Base-by-base conservation (phyloP, 2,329 filamentous ascomycete species). In the Mariannaea elegans region DNA sequence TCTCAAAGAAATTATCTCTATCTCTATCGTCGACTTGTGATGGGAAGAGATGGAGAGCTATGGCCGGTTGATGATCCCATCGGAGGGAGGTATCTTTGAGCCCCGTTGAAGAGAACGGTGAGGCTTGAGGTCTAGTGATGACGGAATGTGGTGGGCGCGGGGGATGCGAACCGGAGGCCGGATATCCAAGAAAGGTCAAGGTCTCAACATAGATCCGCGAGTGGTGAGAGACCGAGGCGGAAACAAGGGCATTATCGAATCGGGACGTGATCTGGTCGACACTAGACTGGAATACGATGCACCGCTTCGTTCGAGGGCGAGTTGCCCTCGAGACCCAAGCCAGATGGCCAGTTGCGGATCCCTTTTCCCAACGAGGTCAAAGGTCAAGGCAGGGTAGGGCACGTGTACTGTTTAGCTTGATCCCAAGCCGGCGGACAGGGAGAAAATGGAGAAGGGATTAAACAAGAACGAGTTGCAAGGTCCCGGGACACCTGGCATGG, bases 351-450 rank as follows among this genome's bases (percentile, higher is more conserved):
- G 39, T 47, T 44, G 47, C 46, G 44, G 54, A 57, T 46, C 36
- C 39, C 36, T 16, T 18, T 41, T 29, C 24, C 24, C 21, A 32
- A 50, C 32, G 47, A 46, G 32, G 46, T 55, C 51, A 47, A 55
- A 45, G 32, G 42, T 36, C 23, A 19, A 16, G 51, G 47, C 31
- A 39, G 46, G 54, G 50, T 44, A 51, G 32, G 16, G 47, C 54
- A 57, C 54, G 54, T 57, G 46, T 24, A 50, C 12, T 38, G 21
- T 3, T 10, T 44, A 57, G 32, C n/a, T 36, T 49, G 47, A 51
- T 51, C 54, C 54, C 41, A 41, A 39, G 34, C 41, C 39, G 48
- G 32, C 38, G 31, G 47, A 13, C 54, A 57, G 54, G 54, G 47
- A 56, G 45, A 36, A 31, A 23, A 49, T 45, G 54, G 29, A 49